A percentile compares a stretch with the other conserved stretches of the same genome.
Evolutionary conservation across 2,329 filamentous ascomycete genomes (phyloP).

Genomic region (Drechmeria coniospora): DNA sequence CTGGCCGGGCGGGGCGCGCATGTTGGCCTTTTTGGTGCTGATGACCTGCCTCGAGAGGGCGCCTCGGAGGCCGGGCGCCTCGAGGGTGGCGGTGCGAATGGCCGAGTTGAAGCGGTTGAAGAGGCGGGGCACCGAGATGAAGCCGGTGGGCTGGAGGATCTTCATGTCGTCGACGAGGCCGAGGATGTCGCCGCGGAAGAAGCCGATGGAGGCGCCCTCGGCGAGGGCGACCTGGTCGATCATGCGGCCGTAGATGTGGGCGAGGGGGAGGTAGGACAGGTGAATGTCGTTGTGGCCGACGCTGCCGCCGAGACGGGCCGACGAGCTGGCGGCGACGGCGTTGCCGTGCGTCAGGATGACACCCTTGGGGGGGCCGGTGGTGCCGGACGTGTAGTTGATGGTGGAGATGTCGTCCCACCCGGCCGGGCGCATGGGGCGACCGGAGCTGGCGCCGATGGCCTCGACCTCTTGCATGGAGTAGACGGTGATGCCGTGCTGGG

Average conservation of each 20-base stretch:
- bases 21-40: slow-evolving; percentile 60
- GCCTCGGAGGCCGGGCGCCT: slow-evolving; percentile 67
- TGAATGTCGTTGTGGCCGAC: slow-evolving; percentile 42
- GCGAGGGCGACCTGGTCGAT: slow-evolving; percentile 62
- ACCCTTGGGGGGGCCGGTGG: slow-evolving; percentile 69
- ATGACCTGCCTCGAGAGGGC: slow-evolving; percentile 68
- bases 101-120: slow-evolving; percentile 82
- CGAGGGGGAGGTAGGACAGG: slow-evolving; percentile 81
- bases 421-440: slow-evolving; percentile 56
- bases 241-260: slow-evolving; percentile 85
- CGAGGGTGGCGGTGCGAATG: slow-evolving; percentile 63
- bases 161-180: slow-evolving; percentile 87
- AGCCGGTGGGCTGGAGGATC: slow-evolving; percentile 62
- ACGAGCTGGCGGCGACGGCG: slow-evolving; percentile 57
- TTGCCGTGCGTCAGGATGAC: slow-evolving; percentile 71
- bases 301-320: slow-evolving; percentile 39
- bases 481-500: slow-evolving; percentile 59
- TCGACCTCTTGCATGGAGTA: slow-evolving; percentile 72
- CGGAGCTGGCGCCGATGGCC: slow-evolving; percentile 55
- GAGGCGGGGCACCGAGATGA: slow-evolving; percentile 80
- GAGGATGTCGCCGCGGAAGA: slow-evolving; percentile 83
- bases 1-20: slow-evolving; percentile 55
- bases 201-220: slow-evolving; percentile 63
- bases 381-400: slow-evolving; percentile 83
- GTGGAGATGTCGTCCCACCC: slow-evolving; percentile 64